Evolutionary conservation across 1,139 yeast genomes (phyloP), one percentile per base, ranked within the genome.

Genomic region (Hyphopichia fennica): DNA sequence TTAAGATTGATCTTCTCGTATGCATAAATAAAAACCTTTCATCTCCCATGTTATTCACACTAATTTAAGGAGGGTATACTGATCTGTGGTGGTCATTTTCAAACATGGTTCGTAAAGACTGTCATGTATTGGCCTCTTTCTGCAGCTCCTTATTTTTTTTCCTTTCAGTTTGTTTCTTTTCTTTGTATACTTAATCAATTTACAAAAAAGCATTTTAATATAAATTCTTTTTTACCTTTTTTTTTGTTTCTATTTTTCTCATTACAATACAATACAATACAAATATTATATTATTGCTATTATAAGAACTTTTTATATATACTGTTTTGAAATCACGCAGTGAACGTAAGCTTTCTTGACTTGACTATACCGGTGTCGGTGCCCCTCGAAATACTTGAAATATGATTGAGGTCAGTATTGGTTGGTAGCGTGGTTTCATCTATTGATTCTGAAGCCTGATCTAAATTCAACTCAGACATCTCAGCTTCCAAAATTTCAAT

Each of bases 1-100:
- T 70, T 90, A 72, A 44, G 28, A 10, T 3, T 25, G 13, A 25
- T 10, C 11, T 25, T 8, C 11, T 3, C 11, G 23, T 9, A 11
- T 11, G 30, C 6, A 11, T 27, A 27, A 11, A 6, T 27, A 7
- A 27, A 20, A 6, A 9, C 9, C 23, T 20, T 20, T 20, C 23
- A 20, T 20, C 27, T 23, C 7, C 11, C 11, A 23, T 23, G 10
- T 8, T 8, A 23, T 23, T 23, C 27, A 23, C 27, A 23, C 27
- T 23, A 23, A 23, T 23, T 23, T 23, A 23, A 23, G 10, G n/a
- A n/a, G n/a, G n/a, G n/a, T n/a, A n/a, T n/a, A n/a, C n/a, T n/a
- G n/a, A n/a, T n/a, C n/a, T n/a, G n/a, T n/a, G n/a, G 11, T 29
- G 18, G 18, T 29, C 32, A 5, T 9, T 29, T 9, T 4, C 32